Base-by-base conservation (phyloP, 2,329 filamentous ascomycete genomes). In the Fusarium protoensiforme region DNA sequence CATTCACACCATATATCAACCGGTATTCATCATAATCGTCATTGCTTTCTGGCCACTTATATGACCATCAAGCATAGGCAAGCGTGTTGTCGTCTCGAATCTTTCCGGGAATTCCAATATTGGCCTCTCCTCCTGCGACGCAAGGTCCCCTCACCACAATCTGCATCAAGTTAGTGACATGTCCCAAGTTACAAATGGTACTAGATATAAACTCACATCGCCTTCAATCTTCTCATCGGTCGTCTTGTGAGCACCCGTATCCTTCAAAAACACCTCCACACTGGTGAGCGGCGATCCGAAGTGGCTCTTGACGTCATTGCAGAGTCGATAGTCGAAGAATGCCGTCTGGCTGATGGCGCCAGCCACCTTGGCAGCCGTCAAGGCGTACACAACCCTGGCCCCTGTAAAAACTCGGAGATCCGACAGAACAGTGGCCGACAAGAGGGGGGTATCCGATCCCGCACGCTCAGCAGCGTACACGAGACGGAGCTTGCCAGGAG, bases 291-390 rank as follows among this genome's bases (percentile, higher is more conserved):
- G 95, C 11, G 92, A 87, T 4, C 96, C 96, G 78, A 98, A 98
- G 81, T 97, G 95, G 72, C 80, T 77, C 59, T 77, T 72, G 60
- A 72, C 75, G 48, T 82, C 80, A 43, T 81, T 82, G 39, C 82
- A 84, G 70, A 88, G 87, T 74, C 96, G 87, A 81, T 98, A 98
- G 80, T 98, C 96, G 79, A 94, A 97, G 41, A 95, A 88, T 69
- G 94, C 92, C 9, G 94, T 97, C 84, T 98, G 96, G 1, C 92
- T 87, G n/a, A 97, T 90, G 1, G 95, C 92, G 39, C 96, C 96
- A 3, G 95, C 96, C n/a, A 98, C 93, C 69, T 90, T 90, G 27
- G 94, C 86, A 1, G 93, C 91, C 20, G 94, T 93, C 63, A 99
- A 87, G 4, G 95, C 95, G 81, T 98, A 98, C 59, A 97, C 87